phyloP scores from a whole-genome alignment of 148 eudicot genomes.

The Limonium bicolor region DNA sequence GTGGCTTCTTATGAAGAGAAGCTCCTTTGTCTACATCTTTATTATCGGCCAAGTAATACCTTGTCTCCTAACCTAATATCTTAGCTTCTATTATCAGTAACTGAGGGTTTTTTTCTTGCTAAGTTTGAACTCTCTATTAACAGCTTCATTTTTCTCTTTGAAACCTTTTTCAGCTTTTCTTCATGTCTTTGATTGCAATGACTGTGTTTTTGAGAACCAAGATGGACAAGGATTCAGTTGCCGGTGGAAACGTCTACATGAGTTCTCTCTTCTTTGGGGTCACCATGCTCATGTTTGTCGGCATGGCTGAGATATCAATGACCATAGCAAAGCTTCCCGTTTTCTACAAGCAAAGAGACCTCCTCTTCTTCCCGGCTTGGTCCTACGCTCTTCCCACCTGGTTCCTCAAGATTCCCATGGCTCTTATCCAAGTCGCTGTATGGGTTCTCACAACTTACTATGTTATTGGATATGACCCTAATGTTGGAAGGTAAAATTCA shows the following conservation, averaged over 20 bases:
- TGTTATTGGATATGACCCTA: slow-evolving; percentile 19
- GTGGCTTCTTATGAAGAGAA: slow-evolving; percentile 33
- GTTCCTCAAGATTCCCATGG: slow-evolving; percentile 15
- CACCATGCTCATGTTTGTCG: slow-evolving; percentile 10
- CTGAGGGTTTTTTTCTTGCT: no score
- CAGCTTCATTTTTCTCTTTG: neutral
- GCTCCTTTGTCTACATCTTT: slow-evolving; percentile 29
- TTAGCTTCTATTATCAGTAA: neutral
- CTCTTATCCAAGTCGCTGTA: slow-evolving; percentile 10
- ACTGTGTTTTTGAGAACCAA: slow-evolving; percentile 18
- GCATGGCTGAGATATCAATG: slow-evolving; percentile 16
- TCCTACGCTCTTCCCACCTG: slow-evolving; percentile 20
- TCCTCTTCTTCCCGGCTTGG: slow-evolving; percentile 22
- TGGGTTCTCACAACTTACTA: slow-evolving; percentile 19
- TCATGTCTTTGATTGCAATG: slow-evolving; percentile 7
- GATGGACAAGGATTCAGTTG: slow-evolving; percentile 5
- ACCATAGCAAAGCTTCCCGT: slow-evolving; percentile 20
- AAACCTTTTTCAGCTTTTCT: slow-evolving; percentile 7
- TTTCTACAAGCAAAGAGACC: slow-evolving; percentile 22
- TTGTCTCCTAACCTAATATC: neutral
- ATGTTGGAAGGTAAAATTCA: slow-evolving; percentile 11
- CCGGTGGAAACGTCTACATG: slow-evolving; percentile 14
- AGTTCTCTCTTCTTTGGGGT: slow-evolving; percentile 16
- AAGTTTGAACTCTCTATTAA: neutral
- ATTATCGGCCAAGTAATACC: slow-evolving; percentile 9